Conservation (phyloP, 257 asterid species). For the Penstemon barbatus region DNA sequence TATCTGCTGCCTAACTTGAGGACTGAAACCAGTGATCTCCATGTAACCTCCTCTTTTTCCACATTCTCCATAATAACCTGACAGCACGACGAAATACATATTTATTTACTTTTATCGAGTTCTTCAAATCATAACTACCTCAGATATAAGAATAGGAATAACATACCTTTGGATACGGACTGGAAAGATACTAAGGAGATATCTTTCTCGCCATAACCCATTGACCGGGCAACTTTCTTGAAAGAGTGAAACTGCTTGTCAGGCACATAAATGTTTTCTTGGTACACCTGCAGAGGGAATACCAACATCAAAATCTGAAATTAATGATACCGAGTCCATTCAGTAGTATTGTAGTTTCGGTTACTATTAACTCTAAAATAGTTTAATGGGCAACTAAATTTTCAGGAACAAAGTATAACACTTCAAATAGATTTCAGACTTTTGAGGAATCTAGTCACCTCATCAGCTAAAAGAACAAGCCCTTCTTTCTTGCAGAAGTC, state of each 20-base stretch:
- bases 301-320: slow-evolving; percentile 10
- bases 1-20: slow-evolving; percentile 81
- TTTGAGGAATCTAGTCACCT: slow-evolving; percentile 48
- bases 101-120: slow-evolving; percentile 6
- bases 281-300: slow-evolving; percentile 71
- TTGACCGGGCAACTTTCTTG: slow-evolving; percentile 73
- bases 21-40: slow-evolving; percentile 94
- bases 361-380: slow-evolving; percentile 10
- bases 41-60: slow-evolving; percentile 98
- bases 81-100: slow-evolving; percentile 19
- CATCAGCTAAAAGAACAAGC: slow-evolving; percentile 98
- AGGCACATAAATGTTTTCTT: slow-evolving; percentile 87
- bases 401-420: neutral
- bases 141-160: slow-evolving; percentile 2
- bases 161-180: slow-evolving; percentile 88
- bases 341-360: neutral
- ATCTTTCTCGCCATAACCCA: slow-evolving; percentile 89
- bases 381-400: neutral
- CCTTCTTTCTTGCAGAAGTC: slow-evolving; percentile 96
- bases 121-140: slow-evolving; percentile 9
- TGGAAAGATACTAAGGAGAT: slow-evolving; percentile 82
- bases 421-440: no score
- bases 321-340: neutral
- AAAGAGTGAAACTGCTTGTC: slow-evolving; percentile 95
- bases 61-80: slow-evolving; percentile 95